Evolutionary conservation across 352 stramenopile genomes (phyloP).

Genomic region (Nothophytophthora sp.): DNA sequence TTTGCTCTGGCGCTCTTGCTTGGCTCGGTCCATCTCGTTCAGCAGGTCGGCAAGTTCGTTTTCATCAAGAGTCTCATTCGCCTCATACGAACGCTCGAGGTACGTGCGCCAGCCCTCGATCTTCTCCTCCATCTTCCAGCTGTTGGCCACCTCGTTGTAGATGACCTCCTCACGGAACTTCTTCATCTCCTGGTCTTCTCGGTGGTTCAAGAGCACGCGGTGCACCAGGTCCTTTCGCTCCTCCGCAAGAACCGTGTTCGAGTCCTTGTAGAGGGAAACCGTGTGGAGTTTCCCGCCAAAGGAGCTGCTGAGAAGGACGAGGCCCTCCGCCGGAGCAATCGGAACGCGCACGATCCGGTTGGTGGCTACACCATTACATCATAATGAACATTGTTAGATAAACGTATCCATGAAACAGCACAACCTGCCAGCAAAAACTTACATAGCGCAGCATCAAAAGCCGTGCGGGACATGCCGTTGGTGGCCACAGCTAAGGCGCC

Average conservation of each 20-base stretch:
- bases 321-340: slow-evolving; percentile 85
- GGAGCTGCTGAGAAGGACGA: slow-evolving; percentile 82
- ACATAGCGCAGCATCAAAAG: slow-evolving; percentile 77
- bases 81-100: slow-evolving; percentile 55
- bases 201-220: slow-evolving; percentile 48
- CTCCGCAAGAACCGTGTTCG: slow-evolving; percentile 61
- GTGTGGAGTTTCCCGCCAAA: slow-evolving; percentile 84
- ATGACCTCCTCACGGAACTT: slow-evolving; percentile 76
- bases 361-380: slow-evolving; percentile 46
- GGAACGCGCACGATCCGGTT: slow-evolving; percentile 85
- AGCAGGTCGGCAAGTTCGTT: slow-evolving; percentile 38
- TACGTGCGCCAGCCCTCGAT: slow-evolving; percentile 61
- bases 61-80: slow-evolving; percentile 49
- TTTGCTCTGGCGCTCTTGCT: slow-evolving; percentile 40
- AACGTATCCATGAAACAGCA: background rate
- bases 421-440: slow-evolving; percentile 16
- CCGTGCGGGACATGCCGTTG: slow-evolving; percentile 60
- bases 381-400: slow-evolving; percentile 11
- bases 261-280: slow-evolving; percentile 71
- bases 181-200: slow-evolving; percentile 55
- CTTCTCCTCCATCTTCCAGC: slow-evolving; percentile 52
- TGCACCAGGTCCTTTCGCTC: slow-evolving; percentile 60
- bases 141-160: slow-evolving; percentile 61
- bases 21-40: slow-evolving; percentile 33
- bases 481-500: slow-evolving; percentile 82